phyloP scores from a whole-genome alignment of 148 eudicot species.

The Bassia scoparia region DNA sequence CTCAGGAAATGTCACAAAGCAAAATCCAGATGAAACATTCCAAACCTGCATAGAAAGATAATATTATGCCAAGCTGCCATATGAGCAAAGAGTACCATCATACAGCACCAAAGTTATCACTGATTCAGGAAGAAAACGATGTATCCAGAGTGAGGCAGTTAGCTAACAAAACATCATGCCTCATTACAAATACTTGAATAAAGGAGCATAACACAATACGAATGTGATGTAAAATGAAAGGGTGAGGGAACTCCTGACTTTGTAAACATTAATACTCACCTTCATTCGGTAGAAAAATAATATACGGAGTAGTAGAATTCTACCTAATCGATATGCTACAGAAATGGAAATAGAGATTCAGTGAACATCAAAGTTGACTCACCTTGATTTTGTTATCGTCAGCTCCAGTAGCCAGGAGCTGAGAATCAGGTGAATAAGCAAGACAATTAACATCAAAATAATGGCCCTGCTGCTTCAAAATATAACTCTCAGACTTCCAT shows the following conservation, averaged over 20 bases:
- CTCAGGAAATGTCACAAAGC: slow-evolving; percentile 93
- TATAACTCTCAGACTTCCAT: slow-evolving; percentile 97
- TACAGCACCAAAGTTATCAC: not conserved
- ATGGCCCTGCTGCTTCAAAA: slow-evolving; percentile 96
- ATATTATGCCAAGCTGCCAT: not conserved
- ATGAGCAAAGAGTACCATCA: not conserved
- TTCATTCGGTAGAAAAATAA: not conserved
- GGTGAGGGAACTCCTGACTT: not conserved
- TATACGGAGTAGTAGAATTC: too few relatives aligned
- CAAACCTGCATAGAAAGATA: slow-evolving; percentile 59
- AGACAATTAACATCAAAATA: slow-evolving; percentile 92
- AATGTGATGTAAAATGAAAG: not conserved
- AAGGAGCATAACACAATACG: not conserved
- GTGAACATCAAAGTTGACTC: slow-evolving; percentile 1
- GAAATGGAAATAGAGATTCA: not conserved
- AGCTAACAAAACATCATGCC: too few relatives aligned
- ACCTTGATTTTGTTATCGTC: slow-evolving; percentile 99
- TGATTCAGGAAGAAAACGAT: not conserved
- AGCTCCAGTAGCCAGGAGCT: slow-evolving; percentile 94
- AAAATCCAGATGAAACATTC: slow-evolving; percentile 88
- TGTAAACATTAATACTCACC: too few relatives aligned
- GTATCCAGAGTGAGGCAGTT: too few relatives aligned
- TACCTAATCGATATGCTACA: not conserved
- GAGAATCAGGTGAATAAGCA: slow-evolving; percentile 94
- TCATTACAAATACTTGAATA: not conserved